phyloP scores from a whole-genome alignment of 2,329 filamentous ascomycete species.

The Beauveria sp. region DNA sequence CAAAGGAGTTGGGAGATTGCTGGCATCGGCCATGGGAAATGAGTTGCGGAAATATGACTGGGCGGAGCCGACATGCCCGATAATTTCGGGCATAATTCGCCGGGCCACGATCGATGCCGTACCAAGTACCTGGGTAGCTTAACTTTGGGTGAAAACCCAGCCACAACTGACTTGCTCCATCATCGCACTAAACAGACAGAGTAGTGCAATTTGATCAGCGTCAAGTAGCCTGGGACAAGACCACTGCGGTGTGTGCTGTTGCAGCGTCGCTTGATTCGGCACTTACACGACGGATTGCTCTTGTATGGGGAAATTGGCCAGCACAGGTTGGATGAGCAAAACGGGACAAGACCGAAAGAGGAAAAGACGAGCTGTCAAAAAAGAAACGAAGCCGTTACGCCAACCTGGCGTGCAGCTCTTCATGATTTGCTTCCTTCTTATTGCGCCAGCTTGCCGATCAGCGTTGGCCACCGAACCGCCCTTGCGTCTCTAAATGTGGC shows the following conservation, averaged over 20 bases:
- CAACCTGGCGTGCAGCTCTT: background rate
- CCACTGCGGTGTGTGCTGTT: background rate
- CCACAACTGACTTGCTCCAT: background rate
- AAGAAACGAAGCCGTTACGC: background rate
- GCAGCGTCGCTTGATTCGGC: background rate
- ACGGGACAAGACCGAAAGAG: background rate
- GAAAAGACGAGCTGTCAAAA: background rate
- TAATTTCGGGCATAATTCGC: background rate
- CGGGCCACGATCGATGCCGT: background rate
- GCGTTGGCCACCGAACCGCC: background rate
- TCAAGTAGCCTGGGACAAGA: background rate
- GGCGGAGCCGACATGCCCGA: background rate
- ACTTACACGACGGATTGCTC: background rate
- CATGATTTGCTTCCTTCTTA: background rate
- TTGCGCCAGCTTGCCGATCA: background rate
- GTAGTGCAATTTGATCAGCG: background rate
- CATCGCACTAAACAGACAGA: background rate
- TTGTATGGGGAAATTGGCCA: background rate
- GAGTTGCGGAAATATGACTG: slow-evolving; percentile 3
- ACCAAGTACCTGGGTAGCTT: background rate
- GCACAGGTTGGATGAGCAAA: background rate
- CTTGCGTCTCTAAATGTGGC: background rate
- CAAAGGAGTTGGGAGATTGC: background rate
- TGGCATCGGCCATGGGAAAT: background rate
- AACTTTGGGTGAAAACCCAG: no score